A percentile compares a stretch with the other conserved stretches of the same genome.
Evolutionary conservation across 2,329 filamentous ascomycete species (phyloP).

Genomic region (Fusarium hostae): DNA sequence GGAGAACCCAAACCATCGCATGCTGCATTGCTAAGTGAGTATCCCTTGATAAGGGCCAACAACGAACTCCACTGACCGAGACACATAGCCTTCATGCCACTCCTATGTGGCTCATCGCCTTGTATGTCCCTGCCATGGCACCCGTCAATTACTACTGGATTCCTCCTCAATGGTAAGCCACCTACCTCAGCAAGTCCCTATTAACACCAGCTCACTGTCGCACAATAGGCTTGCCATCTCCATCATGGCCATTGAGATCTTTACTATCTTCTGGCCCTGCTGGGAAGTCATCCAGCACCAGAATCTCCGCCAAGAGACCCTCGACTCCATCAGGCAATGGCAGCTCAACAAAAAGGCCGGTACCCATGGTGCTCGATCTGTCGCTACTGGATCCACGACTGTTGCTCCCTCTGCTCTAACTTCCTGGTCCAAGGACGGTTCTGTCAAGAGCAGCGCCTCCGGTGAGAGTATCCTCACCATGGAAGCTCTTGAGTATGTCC

Average conservation of each 20-base stretch:
- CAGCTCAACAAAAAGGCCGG: conserved; percentile 54
- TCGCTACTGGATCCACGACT: conserved; percentile 49
- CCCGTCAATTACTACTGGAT: conserved; percentile 65
- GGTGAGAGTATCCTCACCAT: conserved; percentile 53
- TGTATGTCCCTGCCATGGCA: conserved; percentile 63
- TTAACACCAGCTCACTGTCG: neutral
- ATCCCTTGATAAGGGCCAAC: neutral
- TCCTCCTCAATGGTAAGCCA: conserved; percentile 69
- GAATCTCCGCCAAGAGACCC: conserved; percentile 58
- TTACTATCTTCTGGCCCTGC: conserved; percentile 72
- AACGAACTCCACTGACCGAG: conserved; percentile 13
- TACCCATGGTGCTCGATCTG: conserved; percentile 47
- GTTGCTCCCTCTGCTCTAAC: conserved; percentile 51
- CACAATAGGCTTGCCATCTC: conserved; percentile 65
- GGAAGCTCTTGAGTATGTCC: conserved; percentile 61
- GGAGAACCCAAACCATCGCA: conserved; percentile 70
- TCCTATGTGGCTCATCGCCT: conserved; percentile 73
- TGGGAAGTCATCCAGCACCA: conserved; percentile 63
- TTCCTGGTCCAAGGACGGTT: conserved; percentile 50
- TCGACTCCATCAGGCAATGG: conserved; percentile 62
- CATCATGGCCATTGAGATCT: conserved; percentile 71
- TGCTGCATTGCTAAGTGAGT: conserved; percentile 60
- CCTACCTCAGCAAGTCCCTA: neutral
- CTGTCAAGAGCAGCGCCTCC: conserved; percentile 46
- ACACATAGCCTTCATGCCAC: conserved; percentile 67